Evolutionary conservation across 1,284 basidiomycete genomes (phyloP).

Genomic region (Boletus holoroseus): DNA sequence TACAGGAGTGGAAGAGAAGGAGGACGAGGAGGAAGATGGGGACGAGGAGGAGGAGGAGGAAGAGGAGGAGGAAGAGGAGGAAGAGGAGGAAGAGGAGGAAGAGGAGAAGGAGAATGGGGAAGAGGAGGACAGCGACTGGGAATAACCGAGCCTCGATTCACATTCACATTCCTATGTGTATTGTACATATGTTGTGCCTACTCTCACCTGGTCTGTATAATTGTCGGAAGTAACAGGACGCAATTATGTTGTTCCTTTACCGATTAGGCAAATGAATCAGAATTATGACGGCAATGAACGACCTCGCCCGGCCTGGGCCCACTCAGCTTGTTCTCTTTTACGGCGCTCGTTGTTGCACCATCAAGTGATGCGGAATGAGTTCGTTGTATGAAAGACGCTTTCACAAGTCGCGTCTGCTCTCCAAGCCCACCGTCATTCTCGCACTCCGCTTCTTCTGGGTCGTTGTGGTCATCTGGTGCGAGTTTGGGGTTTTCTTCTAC

Average conservation of each 20-base stretch:
- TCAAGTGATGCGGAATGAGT: constrained; percentile 28
- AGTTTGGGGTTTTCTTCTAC: constrained; percentile 56
- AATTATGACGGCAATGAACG: constrained; percentile 5
- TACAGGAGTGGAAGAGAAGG: constrained; percentile 28
- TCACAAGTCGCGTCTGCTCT: constrained; percentile 22
- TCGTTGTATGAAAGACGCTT: constrained; percentile 28
- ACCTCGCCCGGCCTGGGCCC: background rate
- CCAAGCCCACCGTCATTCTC: constrained; percentile 25
- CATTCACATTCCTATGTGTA: background rate
- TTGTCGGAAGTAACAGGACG: background rate
- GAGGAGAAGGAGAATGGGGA: constrained; percentile 45
- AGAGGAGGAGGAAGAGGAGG: constrained; percentile 22
- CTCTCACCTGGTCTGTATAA: background rate
- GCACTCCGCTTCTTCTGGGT: constrained; percentile 52
- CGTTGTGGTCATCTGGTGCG: constrained; percentile 61
- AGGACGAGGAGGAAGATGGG: constrained; percentile 44
- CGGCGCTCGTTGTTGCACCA: background rate
- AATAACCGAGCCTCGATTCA: constrained; percentile 34
- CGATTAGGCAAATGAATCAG: constrained; percentile 9
- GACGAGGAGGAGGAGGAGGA: constrained; percentile 47
- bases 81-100: constrained; percentile 32
- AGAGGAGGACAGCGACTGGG: constrained; percentile 68
- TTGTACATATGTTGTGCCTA: background rate
- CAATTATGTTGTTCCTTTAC: constrained; percentile 2
- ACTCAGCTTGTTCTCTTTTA: background rate